These are phyloP conservation scores for Entelexis sorbosivorans DNA, from an alignment of 1,139 yeast genomes.

Conservation along the genomic window DNA sequence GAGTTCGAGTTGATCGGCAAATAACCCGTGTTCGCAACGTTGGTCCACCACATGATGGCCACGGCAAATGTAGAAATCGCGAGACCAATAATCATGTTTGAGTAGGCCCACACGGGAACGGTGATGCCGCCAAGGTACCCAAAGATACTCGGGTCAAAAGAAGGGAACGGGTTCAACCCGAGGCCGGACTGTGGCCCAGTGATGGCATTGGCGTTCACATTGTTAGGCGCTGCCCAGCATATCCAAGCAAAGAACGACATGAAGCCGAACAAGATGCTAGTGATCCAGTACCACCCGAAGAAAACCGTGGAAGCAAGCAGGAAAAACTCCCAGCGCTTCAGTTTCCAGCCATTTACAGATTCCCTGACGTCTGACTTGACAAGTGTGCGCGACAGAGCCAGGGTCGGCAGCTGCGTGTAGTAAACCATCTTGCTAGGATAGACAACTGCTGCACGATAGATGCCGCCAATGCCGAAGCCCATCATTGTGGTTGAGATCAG, in stretches of 20 bases:
- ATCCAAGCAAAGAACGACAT: constrained; percentile 22
- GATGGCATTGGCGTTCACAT: constrained; percentile 38
- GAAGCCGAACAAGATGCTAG: constrained; percentile 20
- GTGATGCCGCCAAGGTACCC: constrained; percentile 27
- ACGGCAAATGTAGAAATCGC: constrained; percentile 34
- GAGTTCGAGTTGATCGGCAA: constrained; percentile 27
- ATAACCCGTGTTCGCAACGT: constrained; percentile 41
- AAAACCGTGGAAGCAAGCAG: constrained; percentile 19
- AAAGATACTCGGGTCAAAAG: constrained; percentile 33
- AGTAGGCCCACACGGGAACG: constrained; percentile 37
- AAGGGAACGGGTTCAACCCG: constrained; percentile 42
- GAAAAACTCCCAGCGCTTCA: no score
- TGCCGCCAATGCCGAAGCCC: constrained; percentile 50
- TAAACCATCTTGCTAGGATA: constrained; percentile 34
- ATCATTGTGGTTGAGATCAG: constrained; percentile 46
- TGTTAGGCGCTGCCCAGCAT: constrained; percentile 25
- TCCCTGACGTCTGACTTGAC: constrained; percentile 23
- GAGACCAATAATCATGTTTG: constrained; percentile 36
- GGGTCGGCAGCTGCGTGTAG: constrained; percentile 35
- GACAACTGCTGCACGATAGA: constrained; percentile 33
- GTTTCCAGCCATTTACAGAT: constrained; percentile 24
- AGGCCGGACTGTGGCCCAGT: constrained; percentile 36
- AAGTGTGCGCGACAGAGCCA: constrained; percentile 29
- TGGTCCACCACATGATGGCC: constrained; percentile 39
- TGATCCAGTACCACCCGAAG: constrained; percentile 32